phyloP scores from a whole-genome alignment of 2,329 filamentous ascomycete genomes.

The Whalleya microplaca region DNA sequence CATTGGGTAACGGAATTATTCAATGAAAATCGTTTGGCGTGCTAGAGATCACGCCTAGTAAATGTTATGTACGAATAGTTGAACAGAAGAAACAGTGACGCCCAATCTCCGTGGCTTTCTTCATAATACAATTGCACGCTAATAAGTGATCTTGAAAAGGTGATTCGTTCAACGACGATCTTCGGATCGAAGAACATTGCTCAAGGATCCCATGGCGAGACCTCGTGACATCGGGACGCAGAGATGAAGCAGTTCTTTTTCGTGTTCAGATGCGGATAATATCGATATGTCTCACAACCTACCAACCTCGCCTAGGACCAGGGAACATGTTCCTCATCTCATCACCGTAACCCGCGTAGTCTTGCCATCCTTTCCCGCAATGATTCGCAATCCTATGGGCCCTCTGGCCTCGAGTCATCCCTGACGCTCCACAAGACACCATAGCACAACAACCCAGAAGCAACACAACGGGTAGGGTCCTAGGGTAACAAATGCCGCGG shows the following conservation, averaged over 20 bases:
- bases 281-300: not conserved
- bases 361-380: not conserved
- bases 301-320: not conserved
- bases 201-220: not conserved
- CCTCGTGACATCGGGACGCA: not conserved
- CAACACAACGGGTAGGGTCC: constrained; percentile 1
- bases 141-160: not conserved
- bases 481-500: not conserved
- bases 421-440: constrained; percentile 12
- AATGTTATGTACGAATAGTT: constrained; percentile 1
- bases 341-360: not conserved
- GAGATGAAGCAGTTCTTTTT: not conserved
- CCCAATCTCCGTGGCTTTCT: not conserved
- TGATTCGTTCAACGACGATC: not conserved
- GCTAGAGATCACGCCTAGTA: not conserved
- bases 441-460: constrained; percentile 3
- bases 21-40: constrained; percentile 1
- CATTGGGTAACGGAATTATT: constrained; percentile 1
- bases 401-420: not conserved
- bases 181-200: not conserved
- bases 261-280: not conserved
- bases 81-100: not conserved
- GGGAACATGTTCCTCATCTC: constrained; percentile 4
- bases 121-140: not conserved
- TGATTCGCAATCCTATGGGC: not conserved